Conservation (phyloP, 306 rosid species). For the Lupinus albus region DNA sequence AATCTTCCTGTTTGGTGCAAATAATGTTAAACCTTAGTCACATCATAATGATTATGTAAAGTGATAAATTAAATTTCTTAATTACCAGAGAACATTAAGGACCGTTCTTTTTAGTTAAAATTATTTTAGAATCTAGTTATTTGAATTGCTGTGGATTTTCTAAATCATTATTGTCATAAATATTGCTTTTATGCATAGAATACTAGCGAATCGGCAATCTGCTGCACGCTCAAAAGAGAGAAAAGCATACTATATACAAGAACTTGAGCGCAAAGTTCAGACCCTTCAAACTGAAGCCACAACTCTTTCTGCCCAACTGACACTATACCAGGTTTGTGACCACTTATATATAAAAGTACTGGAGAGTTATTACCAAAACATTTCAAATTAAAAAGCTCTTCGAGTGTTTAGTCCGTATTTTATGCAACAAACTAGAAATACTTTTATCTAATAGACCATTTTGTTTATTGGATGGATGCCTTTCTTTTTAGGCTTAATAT, state of each 20-base stretch:
- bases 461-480: conserved; percentile 20
- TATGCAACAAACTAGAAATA: not conserved
- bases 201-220: conserved; percentile 95
- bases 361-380: not conserved
- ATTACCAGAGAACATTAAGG: not conserved
- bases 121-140: not conserved
- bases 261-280: conserved; percentile 98
- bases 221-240: conserved; percentile 99
- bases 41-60: conserved; percentile 3
- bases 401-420: conserved; percentile 9
- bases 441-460: not conserved
- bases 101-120: conserved; percentile 5
- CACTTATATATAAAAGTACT: conserved; percentile 9
- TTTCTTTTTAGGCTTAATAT: not conserved
- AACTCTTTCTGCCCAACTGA: conserved; percentile 96
- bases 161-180: conserved; percentile 23
- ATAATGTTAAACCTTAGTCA: conserved; percentile 23
- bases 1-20: conserved; percentile 1
- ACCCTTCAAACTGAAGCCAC: conserved; percentile 99
- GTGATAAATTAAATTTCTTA: not conserved
- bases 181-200: conserved; percentile 54
- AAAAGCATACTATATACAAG: conserved; percentile 92
- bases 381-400: not conserved
- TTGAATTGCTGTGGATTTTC: not conserved
- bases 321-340: conserved; percentile 83